These are phyloP conservation scores for Cymbopogon flexuosus DNA, from an alignment of 202 grass and related monocot genomes.

Conservation along the genomic window DNA sequence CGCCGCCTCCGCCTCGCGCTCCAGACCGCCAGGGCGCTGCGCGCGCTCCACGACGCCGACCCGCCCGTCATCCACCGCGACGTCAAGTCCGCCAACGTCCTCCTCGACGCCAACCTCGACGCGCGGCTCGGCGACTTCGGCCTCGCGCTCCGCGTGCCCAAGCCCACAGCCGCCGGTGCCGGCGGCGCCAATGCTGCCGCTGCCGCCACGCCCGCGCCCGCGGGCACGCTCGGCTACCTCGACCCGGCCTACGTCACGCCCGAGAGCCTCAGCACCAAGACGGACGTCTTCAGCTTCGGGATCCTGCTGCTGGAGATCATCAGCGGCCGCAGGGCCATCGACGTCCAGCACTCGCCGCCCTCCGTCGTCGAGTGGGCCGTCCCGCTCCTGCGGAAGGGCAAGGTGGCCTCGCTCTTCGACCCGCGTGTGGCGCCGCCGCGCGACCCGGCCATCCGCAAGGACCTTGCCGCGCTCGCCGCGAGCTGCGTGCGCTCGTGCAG, in stretches of 20 bases:
- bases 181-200: neutral
- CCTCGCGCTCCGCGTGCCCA: slow-evolving; percentile 55
- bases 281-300: slow-evolving; percentile 97
- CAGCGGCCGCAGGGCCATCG: slow-evolving; percentile 92
- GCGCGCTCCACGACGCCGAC: slow-evolving; percentile 63
- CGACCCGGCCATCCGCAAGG: slow-evolving; percentile 44
- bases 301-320: slow-evolving; percentile 98
- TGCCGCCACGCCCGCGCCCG: slow-evolving; percentile 43
- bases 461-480: slow-evolving; percentile 67
- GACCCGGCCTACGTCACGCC: slow-evolving; percentile 94
- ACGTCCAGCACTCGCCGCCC: slow-evolving; percentile 83
- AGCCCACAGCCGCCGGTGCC: neutral
- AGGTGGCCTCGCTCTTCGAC: slow-evolving; percentile 63
- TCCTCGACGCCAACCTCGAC: slow-evolving; percentile 76
- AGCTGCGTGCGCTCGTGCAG: slow-evolving; percentile 81
- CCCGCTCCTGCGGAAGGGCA: slow-evolving; percentile 72
- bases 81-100: slow-evolving; percentile 88
- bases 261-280: slow-evolving; percentile 96
- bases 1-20: slow-evolving; percentile 75
- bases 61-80: slow-evolving; percentile 87
- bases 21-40: slow-evolving; percentile 72
- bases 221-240: slow-evolving; percentile 87
- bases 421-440: slow-evolving; percentile 59
- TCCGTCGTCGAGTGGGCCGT: slow-evolving; percentile 96
- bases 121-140: slow-evolving; percentile 93